Evolutionary conservation across 2,329 filamentous ascomycete species (phyloP).

Genomic region (Trichoderma sp.): DNA sequence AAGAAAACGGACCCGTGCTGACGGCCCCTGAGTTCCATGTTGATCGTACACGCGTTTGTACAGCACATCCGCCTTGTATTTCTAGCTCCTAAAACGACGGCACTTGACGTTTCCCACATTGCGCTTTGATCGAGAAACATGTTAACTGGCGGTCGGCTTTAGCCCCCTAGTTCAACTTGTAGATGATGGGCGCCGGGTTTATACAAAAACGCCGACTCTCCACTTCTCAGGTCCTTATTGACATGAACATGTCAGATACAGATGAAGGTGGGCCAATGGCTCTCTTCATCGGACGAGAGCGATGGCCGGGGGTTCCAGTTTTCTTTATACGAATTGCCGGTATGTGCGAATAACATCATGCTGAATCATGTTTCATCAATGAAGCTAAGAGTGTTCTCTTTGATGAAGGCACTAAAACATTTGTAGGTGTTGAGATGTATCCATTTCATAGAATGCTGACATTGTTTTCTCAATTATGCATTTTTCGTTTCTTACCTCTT

Average conservation of each 20-base stretch:
- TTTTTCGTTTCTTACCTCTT: not conserved
- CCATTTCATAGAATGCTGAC: not conserved
- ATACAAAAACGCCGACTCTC: not conserved
- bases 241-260: not conserved
- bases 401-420: not conserved
- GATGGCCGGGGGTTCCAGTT: not conserved
- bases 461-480: not conserved
- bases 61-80: not conserved
- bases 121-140: not conserved
- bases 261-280: not conserved
- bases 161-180: not conserved
- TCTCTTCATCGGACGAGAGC: not conserved
- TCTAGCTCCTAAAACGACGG: not conserved
- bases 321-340: not conserved
- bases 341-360: not conserved
- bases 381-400: not conserved
- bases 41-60: not conserved
- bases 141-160: not conserved
- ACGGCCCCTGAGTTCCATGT: not conserved
- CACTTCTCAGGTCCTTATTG: not conserved
- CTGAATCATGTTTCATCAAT: not conserved
- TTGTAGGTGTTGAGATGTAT: not conserved
- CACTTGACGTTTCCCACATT: not conserved
- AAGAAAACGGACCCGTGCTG: not conserved
- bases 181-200: not conserved